These are phyloP conservation scores for Waltiozyma sp. DNA, from an alignment of 1,139 yeast genomes.

Conservation along the genomic window DNA sequence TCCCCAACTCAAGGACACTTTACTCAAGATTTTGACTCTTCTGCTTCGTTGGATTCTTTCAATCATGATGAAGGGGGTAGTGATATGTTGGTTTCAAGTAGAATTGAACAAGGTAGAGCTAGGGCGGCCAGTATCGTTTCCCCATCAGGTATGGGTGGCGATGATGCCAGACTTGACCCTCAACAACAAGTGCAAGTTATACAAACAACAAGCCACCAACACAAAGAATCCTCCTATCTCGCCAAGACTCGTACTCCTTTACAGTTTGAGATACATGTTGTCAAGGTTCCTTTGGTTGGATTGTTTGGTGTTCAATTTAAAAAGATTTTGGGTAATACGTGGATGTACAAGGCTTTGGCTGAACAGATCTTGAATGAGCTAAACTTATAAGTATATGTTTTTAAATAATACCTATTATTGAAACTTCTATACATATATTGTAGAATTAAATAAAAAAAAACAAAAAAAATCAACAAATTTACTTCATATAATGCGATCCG, in stretches of 20 bases:
- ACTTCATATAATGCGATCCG: too few relatives aligned
- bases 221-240: neutral
- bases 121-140: conserved; percentile 5
- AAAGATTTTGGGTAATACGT: conserved; percentile 85
- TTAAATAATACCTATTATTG: too few relatives aligned
- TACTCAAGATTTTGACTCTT: conserved; percentile 27
- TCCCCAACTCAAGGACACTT: conserved; percentile 12
- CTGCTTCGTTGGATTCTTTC: conserved; percentile 57
- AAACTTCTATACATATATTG: too few relatives aligned
- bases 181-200: neutral
- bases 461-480: too few relatives aligned
- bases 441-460: too few relatives aligned
- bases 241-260: conserved; percentile 24
- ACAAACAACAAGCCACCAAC: neutral
- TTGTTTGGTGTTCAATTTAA: conserved; percentile 92
- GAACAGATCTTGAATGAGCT: conserved; percentile 73
- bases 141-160: neutral
- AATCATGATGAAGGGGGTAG: conserved; percentile 42
- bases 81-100: conserved; percentile 54
- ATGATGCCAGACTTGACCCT: conserved; percentile 1
- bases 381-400: conserved; percentile 34
- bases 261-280: conserved; percentile 86
- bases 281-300: conserved; percentile 83
- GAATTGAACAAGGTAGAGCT: conserved; percentile 34
- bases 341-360: conserved; percentile 93